phyloP scores from a whole-genome alignment of 805 yeast genomes.

The Metschnikowia sp. region DNA sequence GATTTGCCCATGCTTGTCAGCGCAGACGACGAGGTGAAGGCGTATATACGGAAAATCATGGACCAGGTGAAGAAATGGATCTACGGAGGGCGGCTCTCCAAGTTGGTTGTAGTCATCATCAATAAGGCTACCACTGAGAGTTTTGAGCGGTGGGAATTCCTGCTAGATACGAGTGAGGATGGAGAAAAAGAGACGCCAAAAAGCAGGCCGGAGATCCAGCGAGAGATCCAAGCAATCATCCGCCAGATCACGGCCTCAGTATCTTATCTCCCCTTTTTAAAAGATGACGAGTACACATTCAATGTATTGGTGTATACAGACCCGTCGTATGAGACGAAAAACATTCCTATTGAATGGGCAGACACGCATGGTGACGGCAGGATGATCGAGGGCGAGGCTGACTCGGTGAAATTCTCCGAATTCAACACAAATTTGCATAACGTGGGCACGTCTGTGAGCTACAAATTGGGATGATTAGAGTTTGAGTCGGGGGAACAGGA shows the following conservation, averaged over 20 bases:
- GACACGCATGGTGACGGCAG: constrained; percentile 61
- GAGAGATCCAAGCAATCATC: constrained; percentile 79
- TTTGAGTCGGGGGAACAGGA: background rate
- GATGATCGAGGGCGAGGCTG: constrained; percentile 51
- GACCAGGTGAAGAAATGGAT: constrained; percentile 68
- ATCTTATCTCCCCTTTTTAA: constrained; percentile 74
- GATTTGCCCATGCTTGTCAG: constrained; percentile 72
- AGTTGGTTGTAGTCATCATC: constrained; percentile 69
- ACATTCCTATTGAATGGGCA: constrained; percentile 80
- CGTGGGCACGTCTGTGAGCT: constrained; percentile 70
- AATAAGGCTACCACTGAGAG: constrained; percentile 62
- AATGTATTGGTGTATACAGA: constrained; percentile 83
- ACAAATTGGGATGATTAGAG: constrained; percentile 29
- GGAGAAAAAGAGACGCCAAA: constrained; percentile 20
- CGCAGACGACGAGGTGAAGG: constrained; percentile 70
- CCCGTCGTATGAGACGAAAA: constrained; percentile 44
- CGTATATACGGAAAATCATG: constrained; percentile 65
- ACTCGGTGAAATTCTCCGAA: constrained; percentile 64
- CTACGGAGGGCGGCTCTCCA: constrained; percentile 60
- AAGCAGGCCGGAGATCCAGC: constrained; percentile 51
- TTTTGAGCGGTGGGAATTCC: constrained; percentile 87
- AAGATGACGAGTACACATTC: constrained; percentile 61
- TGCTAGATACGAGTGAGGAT: constrained; percentile 43
- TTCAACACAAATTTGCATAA: constrained; percentile 67
- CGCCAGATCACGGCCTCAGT: constrained; percentile 88